Conservation (phyloP, 306 rosid species). For the Citrullus amarus region DNA sequence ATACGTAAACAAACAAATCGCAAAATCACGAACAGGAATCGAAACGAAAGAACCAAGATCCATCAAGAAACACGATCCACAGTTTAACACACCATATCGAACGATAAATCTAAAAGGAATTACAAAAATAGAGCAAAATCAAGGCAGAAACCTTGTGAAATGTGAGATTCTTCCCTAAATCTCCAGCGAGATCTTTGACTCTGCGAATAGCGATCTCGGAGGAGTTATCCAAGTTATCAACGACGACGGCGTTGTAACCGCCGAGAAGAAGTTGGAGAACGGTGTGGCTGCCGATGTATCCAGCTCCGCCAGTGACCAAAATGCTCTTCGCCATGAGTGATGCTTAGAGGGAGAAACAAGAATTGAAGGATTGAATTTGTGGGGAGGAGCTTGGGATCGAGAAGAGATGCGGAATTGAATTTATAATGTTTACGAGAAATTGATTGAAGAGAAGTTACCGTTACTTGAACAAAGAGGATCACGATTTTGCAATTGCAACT, state of each 20-base stretch:
- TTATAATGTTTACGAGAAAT: background rate
- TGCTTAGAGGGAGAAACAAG: background rate
- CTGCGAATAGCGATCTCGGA: constrained; percentile 42
- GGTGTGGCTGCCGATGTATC: constrained; percentile 89
- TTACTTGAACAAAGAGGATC: background rate
- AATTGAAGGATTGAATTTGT: background rate
- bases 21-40: background rate
- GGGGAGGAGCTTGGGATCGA: background rate
- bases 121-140: background rate
- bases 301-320: constrained; percentile 94
- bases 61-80: background rate
- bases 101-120: background rate
- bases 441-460: background rate
- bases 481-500: background rate
- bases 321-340: constrained; percentile 36
- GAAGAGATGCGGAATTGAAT: background rate
- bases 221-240: constrained; percentile 84
- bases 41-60: background rate
- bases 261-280: constrained; percentile 78
- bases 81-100: background rate
- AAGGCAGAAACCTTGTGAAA: constrained; percentile 55
- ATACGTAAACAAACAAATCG: background rate
- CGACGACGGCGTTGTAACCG: constrained; percentile 55
- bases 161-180: constrained; percentile 54
- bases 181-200: constrained; percentile 65